These are phyloP conservation scores for Geotrichum europaeum DNA, from an alignment of 1,139 yeast species.

Conservation along the genomic window DNA sequence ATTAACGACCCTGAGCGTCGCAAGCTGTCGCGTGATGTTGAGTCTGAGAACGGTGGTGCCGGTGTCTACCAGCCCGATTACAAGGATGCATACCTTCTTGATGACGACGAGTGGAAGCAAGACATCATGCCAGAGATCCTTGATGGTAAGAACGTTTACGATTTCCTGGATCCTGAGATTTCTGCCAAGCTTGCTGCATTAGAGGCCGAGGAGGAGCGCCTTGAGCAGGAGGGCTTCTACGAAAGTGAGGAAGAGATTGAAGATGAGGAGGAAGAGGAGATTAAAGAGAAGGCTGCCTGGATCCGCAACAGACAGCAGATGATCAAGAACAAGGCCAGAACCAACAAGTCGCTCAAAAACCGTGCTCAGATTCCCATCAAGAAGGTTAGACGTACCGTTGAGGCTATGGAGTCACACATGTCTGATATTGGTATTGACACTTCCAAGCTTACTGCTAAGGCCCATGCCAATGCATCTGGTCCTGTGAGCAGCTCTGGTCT, in stretches of 20 bases:
- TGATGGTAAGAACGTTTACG: constrained; percentile 95
- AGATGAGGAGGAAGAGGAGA: constrained; percentile 60
- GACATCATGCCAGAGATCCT: constrained; percentile 95
- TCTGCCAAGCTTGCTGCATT: constrained; percentile 87
- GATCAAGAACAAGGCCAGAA: constrained; percentile 85
- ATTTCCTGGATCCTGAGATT: constrained; percentile 93
- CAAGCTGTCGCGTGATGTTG: constrained; percentile 77
- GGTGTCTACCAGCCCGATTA: constrained; percentile 94
- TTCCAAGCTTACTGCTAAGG: constrained; percentile 43
- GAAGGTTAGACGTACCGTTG: constrained; percentile 65
- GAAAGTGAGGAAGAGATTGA: constrained; percentile 60
- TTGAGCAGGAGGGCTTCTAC: constrained; percentile 92
- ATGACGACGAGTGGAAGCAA: constrained; percentile 96
- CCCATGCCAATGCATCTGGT: constrained; percentile 38
- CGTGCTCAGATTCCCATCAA: constrained; percentile 92
- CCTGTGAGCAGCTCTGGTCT: constrained; percentile 54
- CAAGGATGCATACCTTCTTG: constrained; percentile 84
- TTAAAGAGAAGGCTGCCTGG: constrained; percentile 87
- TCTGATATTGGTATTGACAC: constrained; percentile 87
- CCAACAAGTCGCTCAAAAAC: constrained; percentile 82
- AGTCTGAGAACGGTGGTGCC: constrained; percentile 95
- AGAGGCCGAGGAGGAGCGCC: constrained; percentile 94
- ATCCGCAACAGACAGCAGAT: constrained; percentile 90
- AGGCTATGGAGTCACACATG: constrained; percentile 84
- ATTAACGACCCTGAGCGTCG: constrained; percentile 77